These are phyloP conservation scores for Warburgia ugandensis DNA, from an alignment of 164 flowering plant genomes.

Conservation along the genomic window DNA sequence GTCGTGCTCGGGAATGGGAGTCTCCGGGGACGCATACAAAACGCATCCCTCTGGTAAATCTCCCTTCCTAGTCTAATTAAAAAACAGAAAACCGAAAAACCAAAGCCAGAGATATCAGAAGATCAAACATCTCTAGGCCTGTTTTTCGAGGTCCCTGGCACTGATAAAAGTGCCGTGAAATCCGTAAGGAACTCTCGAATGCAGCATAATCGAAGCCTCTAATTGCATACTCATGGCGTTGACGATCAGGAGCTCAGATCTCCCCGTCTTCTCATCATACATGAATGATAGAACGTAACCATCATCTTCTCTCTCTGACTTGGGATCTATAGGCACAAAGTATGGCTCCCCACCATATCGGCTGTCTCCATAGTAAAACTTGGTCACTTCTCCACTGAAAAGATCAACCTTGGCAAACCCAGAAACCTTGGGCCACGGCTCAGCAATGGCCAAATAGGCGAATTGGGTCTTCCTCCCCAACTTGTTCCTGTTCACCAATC, in stretches of 20 bases:
- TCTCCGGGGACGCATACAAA: constrained; percentile 29
- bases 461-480: constrained; percentile 65
- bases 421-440: constrained; percentile 94
- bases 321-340: constrained; percentile 41
- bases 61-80: background rate
- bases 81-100: too few species aligned
- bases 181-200: constrained; percentile 43
- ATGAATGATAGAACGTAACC: constrained; percentile 70
- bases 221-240: constrained; percentile 21
- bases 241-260: constrained; percentile 27
- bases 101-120: too few species aligned
- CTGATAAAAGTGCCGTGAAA: constrained; percentile 53
- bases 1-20: too few species aligned
- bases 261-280: constrained; percentile 47
- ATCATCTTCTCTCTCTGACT: constrained; percentile 56
- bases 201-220: constrained; percentile 26
- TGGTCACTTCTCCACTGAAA: constrained; percentile 48
- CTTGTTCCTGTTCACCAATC: constrained; percentile 75
- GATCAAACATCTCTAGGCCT: too few species aligned
- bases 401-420: constrained; percentile 88
- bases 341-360: constrained; percentile 79
- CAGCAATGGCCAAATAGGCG: constrained; percentile 77
- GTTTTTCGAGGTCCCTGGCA: constrained; percentile 42
- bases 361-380: constrained; percentile 48
- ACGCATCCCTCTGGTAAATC: constrained; percentile 30